Percentiles rank a stretch among this genome's conserved stretches.
Evolutionary conservation across 345 rosid species (phyloP).

Genomic region (Syzygium aromaticum): DNA sequence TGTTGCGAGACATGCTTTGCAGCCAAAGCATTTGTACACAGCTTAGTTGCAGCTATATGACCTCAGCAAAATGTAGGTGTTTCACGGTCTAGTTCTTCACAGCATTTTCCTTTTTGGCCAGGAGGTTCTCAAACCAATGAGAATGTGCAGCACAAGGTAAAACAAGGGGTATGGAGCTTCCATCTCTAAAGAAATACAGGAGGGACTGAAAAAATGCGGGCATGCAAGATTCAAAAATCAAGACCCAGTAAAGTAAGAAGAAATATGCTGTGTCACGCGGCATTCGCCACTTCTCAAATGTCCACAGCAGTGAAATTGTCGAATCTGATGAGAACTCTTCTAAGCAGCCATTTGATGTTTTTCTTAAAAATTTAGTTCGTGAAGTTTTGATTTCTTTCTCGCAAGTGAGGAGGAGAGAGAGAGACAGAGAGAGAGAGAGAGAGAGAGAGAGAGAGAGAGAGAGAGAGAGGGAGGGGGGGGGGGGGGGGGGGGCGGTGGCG

Average conservation of each 20-base stretch:
- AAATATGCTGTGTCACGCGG: not conserved
- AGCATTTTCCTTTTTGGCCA: not conserved
- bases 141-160: not conserved
- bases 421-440: too few species aligned
- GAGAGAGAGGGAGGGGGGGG: too few species aligned
- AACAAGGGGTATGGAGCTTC: not conserved
- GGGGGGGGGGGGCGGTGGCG: too few species aligned
- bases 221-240: not conserved
- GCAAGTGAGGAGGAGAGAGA: too few species aligned
- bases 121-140: not conserved
- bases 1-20: not conserved
- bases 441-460: too few species aligned
- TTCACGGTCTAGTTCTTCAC: not conserved
- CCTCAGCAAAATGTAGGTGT: too few species aligned
- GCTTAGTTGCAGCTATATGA: too few species aligned
- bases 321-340: not conserved
- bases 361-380: too few species aligned
- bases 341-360: not conserved
- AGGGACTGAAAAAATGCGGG: not conserved
- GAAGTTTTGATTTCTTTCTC: too few species aligned
- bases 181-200: not conserved
- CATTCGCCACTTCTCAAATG: not conserved
- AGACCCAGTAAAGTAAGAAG: not conserved
- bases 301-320: not conserved
- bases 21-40: not conserved